These are phyloP conservation scores for Epichloe gansuensis DNA, from an alignment of 2,329 filamentous ascomycete species.

Conservation along the genomic window DNA sequence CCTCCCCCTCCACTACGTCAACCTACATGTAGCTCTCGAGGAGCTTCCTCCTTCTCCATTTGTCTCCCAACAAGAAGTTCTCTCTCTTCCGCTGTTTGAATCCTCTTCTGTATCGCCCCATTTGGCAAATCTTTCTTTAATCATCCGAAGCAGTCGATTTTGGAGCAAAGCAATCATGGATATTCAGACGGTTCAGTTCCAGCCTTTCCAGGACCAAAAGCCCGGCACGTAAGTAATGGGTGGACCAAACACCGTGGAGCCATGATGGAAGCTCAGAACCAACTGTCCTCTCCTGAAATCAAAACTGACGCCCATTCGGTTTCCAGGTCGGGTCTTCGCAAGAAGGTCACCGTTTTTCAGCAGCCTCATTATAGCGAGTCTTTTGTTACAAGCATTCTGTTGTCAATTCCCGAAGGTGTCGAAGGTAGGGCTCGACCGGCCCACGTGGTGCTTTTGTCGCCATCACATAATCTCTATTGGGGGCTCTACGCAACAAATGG, in stretches of 20 bases:
- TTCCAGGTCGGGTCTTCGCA: conserved; percentile 83
- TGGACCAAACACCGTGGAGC: background rate
- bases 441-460: background rate
- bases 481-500: background rate
- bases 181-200: conserved; percentile 65
- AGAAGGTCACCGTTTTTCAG: conserved; percentile 98
- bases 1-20: conserved; percentile 1
- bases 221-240: conserved; percentile 77
- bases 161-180: conserved; percentile 42
- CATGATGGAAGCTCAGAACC: background rate
- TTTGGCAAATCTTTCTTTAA: background rate
- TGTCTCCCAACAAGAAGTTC: conserved; percentile 2
- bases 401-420: conserved; percentile 90
- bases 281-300: background rate
- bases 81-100: background rate
- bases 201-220: conserved; percentile 92
- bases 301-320: background rate
- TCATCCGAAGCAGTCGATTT: background rate
- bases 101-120: too few species aligned
- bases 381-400: conserved; percentile 85
- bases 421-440: conserved; percentile 41
- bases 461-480: background rate
- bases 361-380: conserved; percentile 90
- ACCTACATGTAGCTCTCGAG: conserved; percentile 11
- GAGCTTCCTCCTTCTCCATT: conserved; percentile 9